Conservation (phyloP, 176 grass and related monocot genomes). For the Phragmites australis region DNA sequence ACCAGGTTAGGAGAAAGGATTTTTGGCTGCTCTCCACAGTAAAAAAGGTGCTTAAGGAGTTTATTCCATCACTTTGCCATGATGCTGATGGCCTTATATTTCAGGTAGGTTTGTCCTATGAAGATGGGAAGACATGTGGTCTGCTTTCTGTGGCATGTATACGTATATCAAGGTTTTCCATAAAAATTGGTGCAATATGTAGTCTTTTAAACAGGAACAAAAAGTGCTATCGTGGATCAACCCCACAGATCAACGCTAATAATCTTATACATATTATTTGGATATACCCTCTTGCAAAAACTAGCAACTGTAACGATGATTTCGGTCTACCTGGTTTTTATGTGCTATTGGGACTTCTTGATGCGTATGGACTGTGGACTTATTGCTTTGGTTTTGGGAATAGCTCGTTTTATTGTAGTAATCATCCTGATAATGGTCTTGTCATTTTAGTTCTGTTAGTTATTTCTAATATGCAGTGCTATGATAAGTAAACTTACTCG, state of each 20-base stretch:
- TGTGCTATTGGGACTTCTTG: background rate
- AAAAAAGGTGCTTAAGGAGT: conserved; percentile 69
- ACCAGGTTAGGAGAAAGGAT: conserved; percentile 92
- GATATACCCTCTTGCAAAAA: conserved; percentile 9
- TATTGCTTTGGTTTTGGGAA: background rate
- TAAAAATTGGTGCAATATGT: background rate
- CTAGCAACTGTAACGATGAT: conserved; percentile 1
- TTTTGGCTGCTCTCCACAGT: conserved; percentile 97
- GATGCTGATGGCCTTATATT: conserved; percentile 98
- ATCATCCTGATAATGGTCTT: background rate
- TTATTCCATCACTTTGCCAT: conserved; percentile 92
- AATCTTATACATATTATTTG: conserved; percentile 22
- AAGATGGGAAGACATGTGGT: background rate
- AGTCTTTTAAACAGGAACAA: background rate
- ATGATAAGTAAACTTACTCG: background rate
- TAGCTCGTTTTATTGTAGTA: background rate
- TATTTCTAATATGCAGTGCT: background rate
- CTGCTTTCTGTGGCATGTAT: background rate
- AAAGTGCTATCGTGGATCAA: background rate
- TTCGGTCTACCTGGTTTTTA: background rate
- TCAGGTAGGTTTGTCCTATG: conserved; percentile 63
- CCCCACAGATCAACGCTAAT: background rate
- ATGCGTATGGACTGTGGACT: background rate
- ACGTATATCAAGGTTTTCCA: background rate
- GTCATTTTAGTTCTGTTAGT: background rate